A percentile compares a stretch with the other conserved stretches of the same genome.
These are phyloP conservation scores for Camellia japonica DNA, from an alignment of 148 eudicot genomes.

Conservation along the genomic window DNA sequence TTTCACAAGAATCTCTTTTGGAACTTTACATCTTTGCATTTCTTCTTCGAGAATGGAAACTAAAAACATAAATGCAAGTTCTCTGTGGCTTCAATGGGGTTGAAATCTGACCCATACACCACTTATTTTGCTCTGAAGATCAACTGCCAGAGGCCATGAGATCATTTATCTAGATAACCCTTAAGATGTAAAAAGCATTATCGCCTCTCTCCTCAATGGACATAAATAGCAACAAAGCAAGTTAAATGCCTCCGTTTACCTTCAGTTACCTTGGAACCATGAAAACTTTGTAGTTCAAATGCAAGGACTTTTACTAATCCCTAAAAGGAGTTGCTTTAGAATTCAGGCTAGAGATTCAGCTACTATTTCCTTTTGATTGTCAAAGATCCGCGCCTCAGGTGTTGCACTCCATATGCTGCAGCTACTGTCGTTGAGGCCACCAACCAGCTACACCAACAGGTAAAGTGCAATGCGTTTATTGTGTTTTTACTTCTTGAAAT, in stretches of 20 bases:
- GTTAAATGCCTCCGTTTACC: not conserved
- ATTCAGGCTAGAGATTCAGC: not conserved
- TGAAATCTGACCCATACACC: not conserved
- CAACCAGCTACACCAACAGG: conserved; percentile 59
- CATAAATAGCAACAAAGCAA: not conserved
- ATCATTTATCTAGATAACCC: not conserved
- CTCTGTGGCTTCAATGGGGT: not conserved
- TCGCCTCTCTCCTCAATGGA: not conserved
- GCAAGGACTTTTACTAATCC: not conserved
- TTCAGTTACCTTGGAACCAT: not conserved
- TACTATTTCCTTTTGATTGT: conserved; percentile 25
- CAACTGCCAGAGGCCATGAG: not conserved
- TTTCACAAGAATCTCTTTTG: no score
- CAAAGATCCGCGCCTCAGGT: conserved; percentile 44
- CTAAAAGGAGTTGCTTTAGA: not conserved
- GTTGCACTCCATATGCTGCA: conserved; percentile 74
- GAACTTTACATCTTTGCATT: not conserved
- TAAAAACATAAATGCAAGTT: not conserved
- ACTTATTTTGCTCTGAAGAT: not conserved
- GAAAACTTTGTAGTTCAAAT: not conserved
- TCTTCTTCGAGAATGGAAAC: not conserved
- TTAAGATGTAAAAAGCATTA: not conserved
- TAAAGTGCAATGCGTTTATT: not conserved
- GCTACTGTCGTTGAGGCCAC: conserved; percentile 85
- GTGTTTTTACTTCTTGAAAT: not conserved